Evolutionary conservation across 495 filamentous ascomycete species (phyloP), one percentile per base, ranked within the genome.

Genomic region (Aspergillus leporis): DNA sequence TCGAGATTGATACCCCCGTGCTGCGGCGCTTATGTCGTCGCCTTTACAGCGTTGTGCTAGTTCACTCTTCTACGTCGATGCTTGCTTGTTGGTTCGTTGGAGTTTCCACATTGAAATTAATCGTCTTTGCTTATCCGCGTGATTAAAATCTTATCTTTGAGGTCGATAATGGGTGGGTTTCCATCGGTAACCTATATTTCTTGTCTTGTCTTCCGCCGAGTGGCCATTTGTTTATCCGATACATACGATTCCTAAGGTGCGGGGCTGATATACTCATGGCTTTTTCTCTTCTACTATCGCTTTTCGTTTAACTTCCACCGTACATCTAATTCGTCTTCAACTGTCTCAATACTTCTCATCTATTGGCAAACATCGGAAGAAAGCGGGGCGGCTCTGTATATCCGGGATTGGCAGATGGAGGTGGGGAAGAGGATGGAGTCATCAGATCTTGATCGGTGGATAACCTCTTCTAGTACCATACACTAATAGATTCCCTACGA

Each of bases 1-100:
- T 53, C 51, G 51, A 53, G 51, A 53, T 23, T 36, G 51, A 53
- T 38, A 32, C 25, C 30, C 48, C 10, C 21, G 6, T 14, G 5
- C 10, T 32, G 14, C 21, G 18, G 19, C 14, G 1, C 23, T 21
- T 53, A 31, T 53, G 8, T 38, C n/a, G 13, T 30, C 48, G 25
- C 9, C 51, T 31, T 21, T 41, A 41, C 16, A 41, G 38, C 38
- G 13, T 41, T 41, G 38, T 41, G 38, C 38, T n/a, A 5, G 38
- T 41, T 41, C 38, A 41, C 38, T 2, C 38, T 16, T 41, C 38
- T 7, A 23, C 43, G 43, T 14, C 43, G 19, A 19, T 47, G 10
- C 21, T 47, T 47, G 16, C 16, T 45, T 45, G 41, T 12, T 18
- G 19, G 4, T 22, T 19, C 19, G 13, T 28, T 28, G 25, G 25